Conservation (phyloP, 306 rosid species). For the Oemleria cerasiformis region DNA sequence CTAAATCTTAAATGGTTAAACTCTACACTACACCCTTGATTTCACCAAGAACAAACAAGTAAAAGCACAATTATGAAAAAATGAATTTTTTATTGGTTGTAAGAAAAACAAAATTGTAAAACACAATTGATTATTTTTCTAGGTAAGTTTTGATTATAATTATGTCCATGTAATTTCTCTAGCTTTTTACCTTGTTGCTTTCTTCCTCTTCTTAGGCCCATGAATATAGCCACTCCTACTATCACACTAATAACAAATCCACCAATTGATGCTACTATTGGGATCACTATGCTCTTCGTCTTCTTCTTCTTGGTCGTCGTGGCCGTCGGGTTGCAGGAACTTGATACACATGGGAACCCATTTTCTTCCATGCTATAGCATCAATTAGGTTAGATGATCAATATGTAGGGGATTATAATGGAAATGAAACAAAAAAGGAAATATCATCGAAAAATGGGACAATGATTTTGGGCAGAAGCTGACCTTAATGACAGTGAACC, state of each 20-base stretch:
- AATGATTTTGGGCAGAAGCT: neutral
- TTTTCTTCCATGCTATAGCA: slow-evolving; percentile 39
- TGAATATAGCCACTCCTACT: slow-evolving; percentile 18
- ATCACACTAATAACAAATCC: slow-evolving; percentile 36
- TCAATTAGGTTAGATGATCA: slow-evolving; percentile 3
- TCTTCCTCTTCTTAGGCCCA: slow-evolving; percentile 24
- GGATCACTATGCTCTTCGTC: slow-evolving; percentile 28
- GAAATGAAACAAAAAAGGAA: neutral
- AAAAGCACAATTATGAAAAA: too few species aligned
- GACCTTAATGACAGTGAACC: slow-evolving; percentile 42
- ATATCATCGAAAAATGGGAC: neutral
- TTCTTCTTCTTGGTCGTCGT: slow-evolving; percentile 12
- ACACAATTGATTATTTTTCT: too few species aligned
- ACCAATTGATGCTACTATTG: slow-evolving; percentile 44
- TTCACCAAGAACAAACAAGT: too few species aligned
- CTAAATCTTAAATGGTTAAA: too few species aligned
- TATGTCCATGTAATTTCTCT: too few species aligned
- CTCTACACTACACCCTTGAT: too few species aligned
- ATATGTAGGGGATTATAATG: neutral
- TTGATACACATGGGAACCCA: slow-evolving; percentile 36
- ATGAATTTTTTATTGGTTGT: too few species aligned
- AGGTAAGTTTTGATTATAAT: too few species aligned
- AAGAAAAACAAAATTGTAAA: too few species aligned
- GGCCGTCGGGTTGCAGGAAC: slow-evolving; percentile 33
- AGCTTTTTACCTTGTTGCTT: slow-evolving; percentile 13